Conservation (phyloP, 495 filamentous ascomycete genomes). For the Tuber borchii region DNA sequence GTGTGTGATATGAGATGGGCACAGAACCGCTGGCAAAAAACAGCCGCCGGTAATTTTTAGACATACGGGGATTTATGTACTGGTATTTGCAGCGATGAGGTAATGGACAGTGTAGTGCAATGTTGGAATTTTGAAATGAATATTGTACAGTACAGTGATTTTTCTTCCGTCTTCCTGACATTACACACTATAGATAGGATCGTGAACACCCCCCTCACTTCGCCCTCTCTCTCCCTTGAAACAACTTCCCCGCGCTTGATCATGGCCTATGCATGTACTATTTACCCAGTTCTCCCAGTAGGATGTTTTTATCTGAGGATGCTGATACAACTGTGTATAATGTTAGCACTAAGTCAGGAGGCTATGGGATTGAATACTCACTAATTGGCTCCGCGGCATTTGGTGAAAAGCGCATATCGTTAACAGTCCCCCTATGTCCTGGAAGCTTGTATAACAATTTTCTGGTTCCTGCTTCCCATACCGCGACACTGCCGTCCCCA, state of each 20-base stretch:
- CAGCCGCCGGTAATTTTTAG: background rate
- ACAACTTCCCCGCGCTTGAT: background rate
- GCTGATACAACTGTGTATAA: conserved; percentile 61
- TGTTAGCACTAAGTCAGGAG: conserved; percentile 34
- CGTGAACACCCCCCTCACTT: background rate
- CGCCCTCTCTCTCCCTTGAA: background rate
- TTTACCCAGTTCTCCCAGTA: conserved; percentile 69
- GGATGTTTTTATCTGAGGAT: conserved; percentile 71
- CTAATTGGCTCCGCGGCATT: conserved; percentile 70
- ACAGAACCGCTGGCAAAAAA: background rate
- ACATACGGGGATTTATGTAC: background rate
- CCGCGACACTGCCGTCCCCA: conserved; percentile 79
- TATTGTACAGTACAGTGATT: background rate
- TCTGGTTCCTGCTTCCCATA: conserved; percentile 77
- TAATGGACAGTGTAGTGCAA: background rate
- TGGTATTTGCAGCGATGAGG: background rate
- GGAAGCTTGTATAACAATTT: conserved; percentile 92
- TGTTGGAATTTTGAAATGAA: background rate
- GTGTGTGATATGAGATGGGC: background rate
- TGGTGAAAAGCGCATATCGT: conserved; percentile 86
- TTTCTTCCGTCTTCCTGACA: background rate
- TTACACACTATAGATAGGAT: background rate
- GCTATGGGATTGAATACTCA: conserved; percentile 50
- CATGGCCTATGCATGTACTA: conserved; percentile 29
- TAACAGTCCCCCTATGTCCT: conserved; percentile 91